Percentiles rank a stretch among this genome's conserved stretches.
These are phyloP conservation scores for Tylopilus vinaceipallidus DNA, from an alignment of 768 basidiomycete species.

Conservation along the genomic window DNA sequence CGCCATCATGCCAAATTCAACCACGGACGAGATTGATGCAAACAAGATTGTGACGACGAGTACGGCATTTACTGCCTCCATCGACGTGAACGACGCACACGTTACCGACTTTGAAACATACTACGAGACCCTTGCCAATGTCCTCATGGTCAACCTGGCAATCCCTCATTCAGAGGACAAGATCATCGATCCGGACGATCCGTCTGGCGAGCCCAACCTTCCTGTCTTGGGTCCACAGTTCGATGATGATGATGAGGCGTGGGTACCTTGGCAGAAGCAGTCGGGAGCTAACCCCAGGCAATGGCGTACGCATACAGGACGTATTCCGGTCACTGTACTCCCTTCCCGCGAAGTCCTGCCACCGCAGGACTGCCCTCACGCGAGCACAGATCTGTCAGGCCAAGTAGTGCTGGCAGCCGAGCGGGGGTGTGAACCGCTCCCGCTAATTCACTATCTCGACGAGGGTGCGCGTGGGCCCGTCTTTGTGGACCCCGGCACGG, in stretches of 20 bases:
- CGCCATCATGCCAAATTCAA: conserved; percentile 8
- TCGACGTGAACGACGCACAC: conserved; percentile 5
- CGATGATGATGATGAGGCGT: conserved; percentile 17
- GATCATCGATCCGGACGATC: conserved; percentile 5
- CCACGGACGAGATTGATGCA: conserved; percentile 3
- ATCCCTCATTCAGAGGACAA: not conserved
- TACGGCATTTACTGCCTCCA: conserved; percentile 1
- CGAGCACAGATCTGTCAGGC: not conserved
- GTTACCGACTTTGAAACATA: conserved; percentile 8
- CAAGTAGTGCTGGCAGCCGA: conserved; percentile 6
- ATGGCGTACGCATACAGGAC: not conserved
- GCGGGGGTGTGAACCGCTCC: not conserved
- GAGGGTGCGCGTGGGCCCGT: conserved; percentile 15
- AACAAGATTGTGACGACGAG: conserved; percentile 7
- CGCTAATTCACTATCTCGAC: conserved; percentile 19
- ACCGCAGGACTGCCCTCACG: not conserved
- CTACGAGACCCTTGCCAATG: conserved; percentile 14
- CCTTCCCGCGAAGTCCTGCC: not conserved
- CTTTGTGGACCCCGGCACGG: conserved; percentile 12
- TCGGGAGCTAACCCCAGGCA: too few relatives aligned
- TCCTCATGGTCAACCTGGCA: not conserved
- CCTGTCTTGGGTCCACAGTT: not conserved
- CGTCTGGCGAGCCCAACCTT: not conserved
- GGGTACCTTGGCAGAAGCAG: conserved; percentile 19
- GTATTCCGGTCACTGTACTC: conserved; percentile 1